phyloP scores from a whole-genome alignment of 192 early-diverging fungal genomes.

The Allomyces javanicus region DNA sequence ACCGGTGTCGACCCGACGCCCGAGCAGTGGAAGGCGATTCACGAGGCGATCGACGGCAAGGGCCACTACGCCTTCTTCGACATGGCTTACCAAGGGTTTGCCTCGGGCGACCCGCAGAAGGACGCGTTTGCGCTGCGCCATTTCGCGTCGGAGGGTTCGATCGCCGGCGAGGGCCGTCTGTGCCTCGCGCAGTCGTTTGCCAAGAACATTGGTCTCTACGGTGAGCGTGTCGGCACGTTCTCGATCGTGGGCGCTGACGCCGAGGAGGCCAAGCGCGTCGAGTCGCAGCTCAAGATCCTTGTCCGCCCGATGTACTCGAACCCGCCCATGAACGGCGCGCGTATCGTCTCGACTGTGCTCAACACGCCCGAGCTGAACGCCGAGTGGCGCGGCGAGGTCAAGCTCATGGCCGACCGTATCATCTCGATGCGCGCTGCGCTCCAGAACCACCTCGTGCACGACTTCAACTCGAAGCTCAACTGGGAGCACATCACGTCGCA shows the following conservation, averaged over 20 bases:
- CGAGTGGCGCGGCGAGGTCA: slow-evolving; percentile 85
- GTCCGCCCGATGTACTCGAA: slow-evolving; percentile 97
- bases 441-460: slow-evolving; percentile 55
- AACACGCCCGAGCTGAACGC: slow-evolving; percentile 41
- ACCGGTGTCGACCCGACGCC: slow-evolving; percentile 92
- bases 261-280: slow-evolving; percentile 58
- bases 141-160: slow-evolving; percentile 43
- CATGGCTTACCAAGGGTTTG: slow-evolving; percentile 99
- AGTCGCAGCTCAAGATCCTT: slow-evolving; percentile 87
- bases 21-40: slow-evolving; percentile 81
- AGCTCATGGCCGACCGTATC: slow-evolving; percentile 93
- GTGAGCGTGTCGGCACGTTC: slow-evolving; percentile 88
- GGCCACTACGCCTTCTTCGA: slow-evolving; percentile 91
- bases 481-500: slow-evolving; percentile 87
- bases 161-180: slow-evolving; percentile 41
- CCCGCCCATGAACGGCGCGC: slow-evolving; percentile 86
- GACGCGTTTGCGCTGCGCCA: slow-evolving; percentile 88
- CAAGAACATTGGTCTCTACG: slow-evolving; percentile 99
- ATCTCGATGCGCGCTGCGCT: slow-evolving; percentile 72
- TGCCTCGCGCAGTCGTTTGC: slow-evolving; percentile 88
- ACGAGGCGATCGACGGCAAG: slow-evolving; percentile 46
- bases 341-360: slow-evolving; percentile 79
- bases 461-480: slow-evolving; percentile 48
- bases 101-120: slow-evolving; percentile 66
- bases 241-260: slow-evolving; percentile 51